Evolutionary conservation across 2,329 filamentous ascomycete genomes (phyloP).

Genomic region (Gliomastix tumulicola): DNA sequence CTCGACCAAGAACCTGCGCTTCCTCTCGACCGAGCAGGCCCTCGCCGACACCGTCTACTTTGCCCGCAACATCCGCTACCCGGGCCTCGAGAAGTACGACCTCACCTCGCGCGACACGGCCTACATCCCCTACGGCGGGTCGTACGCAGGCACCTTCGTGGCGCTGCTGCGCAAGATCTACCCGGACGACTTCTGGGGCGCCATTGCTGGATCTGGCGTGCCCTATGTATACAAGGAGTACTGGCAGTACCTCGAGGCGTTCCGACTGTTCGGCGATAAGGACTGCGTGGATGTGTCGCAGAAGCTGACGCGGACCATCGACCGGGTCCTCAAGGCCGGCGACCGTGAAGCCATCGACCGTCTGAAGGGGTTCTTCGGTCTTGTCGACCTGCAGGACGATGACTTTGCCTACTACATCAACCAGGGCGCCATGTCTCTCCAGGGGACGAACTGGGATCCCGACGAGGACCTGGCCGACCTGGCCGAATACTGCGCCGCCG

Average conservation of each 20-base stretch:
- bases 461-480: conserved; percentile 29
- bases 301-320: conserved; percentile 42
- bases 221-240: conserved; percentile 72
- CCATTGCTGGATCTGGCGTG: conserved; percentile 75
- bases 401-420: conserved; percentile 40
- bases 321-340: conserved; percentile 36
- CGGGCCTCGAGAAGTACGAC: conserved; percentile 60
- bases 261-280: conserved; percentile 38
- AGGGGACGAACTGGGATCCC: conserved; percentile 49
- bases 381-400: conserved; percentile 30
- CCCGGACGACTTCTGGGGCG: conserved; percentile 70
- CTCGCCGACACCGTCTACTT: conserved; percentile 79
- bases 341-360: conserved; percentile 30
- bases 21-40: conserved; percentile 77
- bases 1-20: conserved; percentile 63
- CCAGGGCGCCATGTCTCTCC: conserved; percentile 33
- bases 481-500: conserved; percentile 5
- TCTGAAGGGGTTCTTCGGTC: conserved; percentile 40
- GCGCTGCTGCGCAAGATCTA: conserved; percentile 72
- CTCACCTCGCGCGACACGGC: conserved; percentile 59
- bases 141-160: conserved; percentile 74
- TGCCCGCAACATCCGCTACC: conserved; percentile 63
- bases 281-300: conserved; percentile 61
- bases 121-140: conserved; percentile 77
- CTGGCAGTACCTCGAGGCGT: conserved; percentile 54